These are phyloP conservation scores for Talaromyces sp. DNA, from an alignment of 2,329 filamentous ascomycete genomes.

Conservation along the genomic window DNA sequence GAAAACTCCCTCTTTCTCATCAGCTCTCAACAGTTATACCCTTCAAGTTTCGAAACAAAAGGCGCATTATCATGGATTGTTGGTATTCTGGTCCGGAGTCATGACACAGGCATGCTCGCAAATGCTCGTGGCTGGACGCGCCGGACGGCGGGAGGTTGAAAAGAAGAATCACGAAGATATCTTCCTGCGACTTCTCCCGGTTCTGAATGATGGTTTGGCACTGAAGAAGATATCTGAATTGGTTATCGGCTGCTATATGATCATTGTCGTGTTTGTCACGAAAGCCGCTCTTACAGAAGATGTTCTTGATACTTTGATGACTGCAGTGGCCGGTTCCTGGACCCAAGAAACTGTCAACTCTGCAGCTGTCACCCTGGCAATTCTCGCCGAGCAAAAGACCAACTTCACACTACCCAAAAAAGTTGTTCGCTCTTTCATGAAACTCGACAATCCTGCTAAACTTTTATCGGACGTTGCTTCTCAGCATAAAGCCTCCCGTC, in stretches of 20 bases:
- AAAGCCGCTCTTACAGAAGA: constrained; percentile 76
- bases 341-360: constrained; percentile 67
- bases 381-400: constrained; percentile 75
- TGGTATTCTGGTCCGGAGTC: constrained; percentile 88
- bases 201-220: constrained; percentile 73
- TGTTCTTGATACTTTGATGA: constrained; percentile 82
- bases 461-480: constrained; percentile 33
- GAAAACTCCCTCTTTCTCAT: constrained; percentile 71
- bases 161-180: constrained; percentile 75
- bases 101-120: constrained; percentile 80
- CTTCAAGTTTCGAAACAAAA: constrained; percentile 67
- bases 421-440: constrained; percentile 56
- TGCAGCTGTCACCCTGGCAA: constrained; percentile 73
- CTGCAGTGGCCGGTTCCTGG: constrained; percentile 76
- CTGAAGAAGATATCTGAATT: constrained; percentile 73
- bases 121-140: constrained; percentile 72
- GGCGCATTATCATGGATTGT: constrained; percentile 70
- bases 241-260: constrained; percentile 86
- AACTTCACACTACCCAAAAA: constrained; percentile 65
- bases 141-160: constrained; percentile 72
- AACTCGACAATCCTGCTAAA: constrained; percentile 31
- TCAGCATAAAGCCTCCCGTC: constrained; percentile 33
- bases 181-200: constrained; percentile 63
- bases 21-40: constrained; percentile 72
- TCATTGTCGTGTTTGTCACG: constrained; percentile 76